A percentile compares a stretch with the other conserved stretches of the same genome.
phyloP scores from a whole-genome alignment of 371 early-diverging fungal genomes.

The Apophysomyces ossiformis region DNA sequence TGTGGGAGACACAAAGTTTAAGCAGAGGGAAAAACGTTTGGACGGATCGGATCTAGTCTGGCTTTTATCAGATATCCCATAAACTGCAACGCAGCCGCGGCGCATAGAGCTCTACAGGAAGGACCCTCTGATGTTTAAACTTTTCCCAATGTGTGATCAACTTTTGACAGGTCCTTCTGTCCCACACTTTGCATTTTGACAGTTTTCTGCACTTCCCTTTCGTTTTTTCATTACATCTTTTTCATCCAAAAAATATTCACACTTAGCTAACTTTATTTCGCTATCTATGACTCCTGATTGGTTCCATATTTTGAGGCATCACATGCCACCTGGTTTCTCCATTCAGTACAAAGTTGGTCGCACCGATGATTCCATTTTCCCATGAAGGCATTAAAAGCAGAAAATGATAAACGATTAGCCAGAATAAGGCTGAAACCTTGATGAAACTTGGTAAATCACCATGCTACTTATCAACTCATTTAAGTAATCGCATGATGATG shows the following conservation, averaged over 20 bases:
- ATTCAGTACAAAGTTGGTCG: conserved; percentile 4
- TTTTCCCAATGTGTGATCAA: conserved; percentile 8
- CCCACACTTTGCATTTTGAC: conserved; percentile 5
- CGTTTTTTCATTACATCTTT: background rate
- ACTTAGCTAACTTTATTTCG: conserved; percentile 1
- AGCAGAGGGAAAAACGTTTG: background rate
- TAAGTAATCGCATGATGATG: background rate
- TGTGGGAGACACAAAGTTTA: background rate
- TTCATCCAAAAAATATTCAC: background rate
- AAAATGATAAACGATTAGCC: conserved; percentile 12
- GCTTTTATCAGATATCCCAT: conserved; percentile 9
- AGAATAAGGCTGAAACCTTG: conserved; percentile 8
- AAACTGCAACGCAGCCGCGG: conserved; percentile 11
- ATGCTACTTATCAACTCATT: background rate
- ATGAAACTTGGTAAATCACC: conserved; percentile 2
- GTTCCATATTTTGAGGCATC: conserved; percentile 10
- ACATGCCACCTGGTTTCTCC: background rate
- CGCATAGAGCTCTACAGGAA: conserved; percentile 6
- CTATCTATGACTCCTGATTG: conserved; percentile 4
- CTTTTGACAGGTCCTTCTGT: conserved; percentile 4
- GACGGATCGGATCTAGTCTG: conserved; percentile 11
- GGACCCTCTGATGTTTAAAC: conserved; percentile 8
- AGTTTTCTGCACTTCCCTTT: background rate
- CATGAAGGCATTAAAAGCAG: background rate
- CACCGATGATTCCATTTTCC: conserved; percentile 5